Base-by-base conservation (phyloP, 2,329 filamentous ascomycete genomes). In the Fusarium anguioides region DNA sequence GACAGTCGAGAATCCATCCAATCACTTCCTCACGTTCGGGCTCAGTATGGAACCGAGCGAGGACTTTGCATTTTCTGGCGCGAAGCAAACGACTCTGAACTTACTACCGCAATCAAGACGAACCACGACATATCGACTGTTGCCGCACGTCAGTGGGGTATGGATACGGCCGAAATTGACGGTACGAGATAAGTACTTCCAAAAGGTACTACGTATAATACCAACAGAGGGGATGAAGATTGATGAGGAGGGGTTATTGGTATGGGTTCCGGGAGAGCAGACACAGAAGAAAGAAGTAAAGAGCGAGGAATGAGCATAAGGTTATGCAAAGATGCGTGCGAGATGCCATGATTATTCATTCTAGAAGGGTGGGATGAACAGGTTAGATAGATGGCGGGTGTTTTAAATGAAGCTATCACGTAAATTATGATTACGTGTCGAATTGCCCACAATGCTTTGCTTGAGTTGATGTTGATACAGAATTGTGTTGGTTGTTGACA, bases 11-110 rank as follows among this genome's bases (percentile, higher is more conserved):
- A 99, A 99, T 76, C 92, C 94, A 0, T 97, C 95, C 1, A 91
- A 89, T 76, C 96, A 99, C 77, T 96, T 97, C 79, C 86, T 99
- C 47, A 97, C 94, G 0, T 99, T 99, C 79, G 94, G 92, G 27
- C 79, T 98, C 46, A 89, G 85, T 24, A 97, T 99, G 94, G 95
- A 99, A 71, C 91, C 94, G 4, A 95, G 89, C 75, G 93, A 97
- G 67, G 87, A 93, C 51, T 98, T 98, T 78, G 95, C 94, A 0
- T 98, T 99, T 78, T 94, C 92, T 9, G 96, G 96, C 0, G 84
- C 92, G 3, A 98, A 98, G 80, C 85, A 91, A 68, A 89, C 88
- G 14, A 91, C 90, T 2, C 72, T 97, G 50, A 93, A 96, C 74
- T 81, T 98, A 39, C 85, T 97, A 42, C 96, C 96, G 0, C 82